Evolutionary conservation across 306 rosid genomes (phyloP).

Genomic region (Acacia crassicarpa): DNA sequence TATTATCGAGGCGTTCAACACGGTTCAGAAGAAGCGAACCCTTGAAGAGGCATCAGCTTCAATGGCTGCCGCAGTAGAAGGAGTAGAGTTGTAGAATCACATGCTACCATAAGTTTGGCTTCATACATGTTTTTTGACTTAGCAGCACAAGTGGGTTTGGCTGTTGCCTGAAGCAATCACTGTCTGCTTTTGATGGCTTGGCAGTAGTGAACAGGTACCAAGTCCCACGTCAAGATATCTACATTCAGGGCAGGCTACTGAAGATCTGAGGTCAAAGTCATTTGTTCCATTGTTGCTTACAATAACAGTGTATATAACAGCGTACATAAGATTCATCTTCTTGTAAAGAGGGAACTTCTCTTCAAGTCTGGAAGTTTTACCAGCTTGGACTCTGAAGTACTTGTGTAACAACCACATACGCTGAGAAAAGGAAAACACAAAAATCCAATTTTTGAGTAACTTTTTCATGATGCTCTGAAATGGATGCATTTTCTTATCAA

Average conservation of each 20-base stretch:
- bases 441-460: conserved; percentile 27
- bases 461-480: conserved; percentile 44
- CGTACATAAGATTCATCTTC: conserved; percentile 54
- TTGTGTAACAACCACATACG: conserved; percentile 41
- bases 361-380: conserved; percentile 41
- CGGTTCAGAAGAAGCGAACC: conserved; percentile 77
- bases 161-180: conserved; percentile 5
- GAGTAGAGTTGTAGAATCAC: conserved; percentile 41
- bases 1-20: conserved; percentile 66
- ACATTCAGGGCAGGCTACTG: conserved; percentile 34
- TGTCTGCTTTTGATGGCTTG: conserved; percentile 31
- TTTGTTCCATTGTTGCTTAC: conserved; percentile 38
- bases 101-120: conserved; percentile 27
- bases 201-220: conserved; percentile 31
- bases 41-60: conserved; percentile 97
- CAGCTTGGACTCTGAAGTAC: conserved; percentile 39
- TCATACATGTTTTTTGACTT: conserved; percentile 6
- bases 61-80: conserved; percentile 88
- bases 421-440: conserved; percentile 29
- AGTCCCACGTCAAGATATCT: conserved; percentile 28
- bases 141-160: conserved; percentile 13
- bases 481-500: conserved; percentile 43
- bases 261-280: conserved; percentile 35
- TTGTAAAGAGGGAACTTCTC: conserved; percentile 56
- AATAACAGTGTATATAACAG: conserved; percentile 65